phyloP scores from a whole-genome alignment of 176 grass and related monocot genomes.

The Phyllostachys edulis region DNA sequence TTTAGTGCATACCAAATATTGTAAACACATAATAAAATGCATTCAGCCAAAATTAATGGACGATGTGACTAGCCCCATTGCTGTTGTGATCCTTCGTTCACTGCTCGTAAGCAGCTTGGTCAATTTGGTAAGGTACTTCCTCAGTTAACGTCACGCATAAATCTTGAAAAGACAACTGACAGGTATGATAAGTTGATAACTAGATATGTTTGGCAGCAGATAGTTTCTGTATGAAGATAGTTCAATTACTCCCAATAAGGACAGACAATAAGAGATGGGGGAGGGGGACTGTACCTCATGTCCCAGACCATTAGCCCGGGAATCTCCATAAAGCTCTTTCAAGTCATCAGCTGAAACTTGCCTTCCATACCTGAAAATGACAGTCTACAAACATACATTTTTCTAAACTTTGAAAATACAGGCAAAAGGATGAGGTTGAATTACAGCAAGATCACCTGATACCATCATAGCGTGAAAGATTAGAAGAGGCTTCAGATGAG shows the following conservation, averaged over 20 bases:
- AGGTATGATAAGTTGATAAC: background rate
- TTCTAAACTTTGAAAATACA: background rate
- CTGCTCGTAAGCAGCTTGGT: background rate
- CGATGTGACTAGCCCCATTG: background rate
- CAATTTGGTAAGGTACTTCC: background rate
- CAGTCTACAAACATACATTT: background rate
- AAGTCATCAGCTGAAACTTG: conserved; percentile 69
- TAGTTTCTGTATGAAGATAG: background rate
- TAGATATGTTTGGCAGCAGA: background rate
- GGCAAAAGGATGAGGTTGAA: background rate
- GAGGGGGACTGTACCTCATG: conserved; percentile 56
- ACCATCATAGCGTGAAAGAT: conserved; percentile 96
- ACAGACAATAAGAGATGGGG: background rate
- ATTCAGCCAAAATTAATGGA: background rate
- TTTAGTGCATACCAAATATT: background rate
- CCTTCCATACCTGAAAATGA: conserved; percentile 70
- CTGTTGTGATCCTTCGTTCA: background rate
- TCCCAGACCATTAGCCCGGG: conserved; percentile 74
- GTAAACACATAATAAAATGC: background rate
- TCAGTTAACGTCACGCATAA: background rate
- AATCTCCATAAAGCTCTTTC: conserved; percentile 72
- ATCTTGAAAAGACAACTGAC: conserved; percentile 5
- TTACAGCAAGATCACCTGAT: conserved; percentile 59
- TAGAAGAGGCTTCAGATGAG: conserved; percentile 95
- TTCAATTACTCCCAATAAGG: background rate